Percentiles rank a stretch among this genome's conserved stretches.
phyloP scores from a whole-genome alignment of 192 early-diverging fungal genomes.

The Linnemannia elongata region DNA sequence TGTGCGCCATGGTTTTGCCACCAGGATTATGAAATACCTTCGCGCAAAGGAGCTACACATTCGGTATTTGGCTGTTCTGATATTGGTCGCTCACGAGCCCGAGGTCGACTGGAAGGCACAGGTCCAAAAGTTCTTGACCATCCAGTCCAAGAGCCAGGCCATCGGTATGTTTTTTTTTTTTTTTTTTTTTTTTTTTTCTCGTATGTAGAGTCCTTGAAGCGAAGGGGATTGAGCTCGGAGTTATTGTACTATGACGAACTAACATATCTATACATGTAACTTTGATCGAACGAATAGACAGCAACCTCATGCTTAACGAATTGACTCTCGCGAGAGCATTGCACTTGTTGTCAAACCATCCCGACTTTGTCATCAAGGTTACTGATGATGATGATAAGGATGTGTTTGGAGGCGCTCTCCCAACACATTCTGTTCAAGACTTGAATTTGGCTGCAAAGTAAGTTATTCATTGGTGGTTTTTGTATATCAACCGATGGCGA shows the following conservation, averaged over 20 bases:
- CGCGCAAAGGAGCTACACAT: conserved; percentile 70
- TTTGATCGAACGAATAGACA: conserved; percentile 18
- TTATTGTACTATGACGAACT: not conserved
- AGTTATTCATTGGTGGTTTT: not conserved
- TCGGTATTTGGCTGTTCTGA: conserved; percentile 78
- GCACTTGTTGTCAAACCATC: conserved; percentile 87
- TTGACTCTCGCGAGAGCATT: conserved; percentile 73
- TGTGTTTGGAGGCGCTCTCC: conserved; percentile 28
- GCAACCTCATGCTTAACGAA: conserved; percentile 66
- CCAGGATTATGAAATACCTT: conserved; percentile 81
- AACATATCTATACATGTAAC: not conserved
- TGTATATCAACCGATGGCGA: not conserved
- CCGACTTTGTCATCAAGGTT: conserved; percentile 76
- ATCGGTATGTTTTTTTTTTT: conserved; percentile 26
- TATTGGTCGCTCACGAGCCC: conserved; percentile 91
- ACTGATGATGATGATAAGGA: conserved; percentile 15
- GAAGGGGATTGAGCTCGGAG: too few relatives aligned
- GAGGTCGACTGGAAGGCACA: conserved; percentile 76
- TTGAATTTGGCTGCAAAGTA: conserved; percentile 40
- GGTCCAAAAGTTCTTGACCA: conserved; percentile 65
- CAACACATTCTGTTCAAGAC: conserved; percentile 31
- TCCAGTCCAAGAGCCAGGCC: conserved; percentile 34
- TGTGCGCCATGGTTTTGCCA: conserved; percentile 80
- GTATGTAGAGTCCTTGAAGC: not conserved
- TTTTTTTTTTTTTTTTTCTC: not conserved